Percentiles rank a stretch among this genome's conserved stretches.
These are phyloP conservation scores for Sinapis alba DNA, from an alignment of 441 rosid species.

Conservation along the genomic window DNA sequence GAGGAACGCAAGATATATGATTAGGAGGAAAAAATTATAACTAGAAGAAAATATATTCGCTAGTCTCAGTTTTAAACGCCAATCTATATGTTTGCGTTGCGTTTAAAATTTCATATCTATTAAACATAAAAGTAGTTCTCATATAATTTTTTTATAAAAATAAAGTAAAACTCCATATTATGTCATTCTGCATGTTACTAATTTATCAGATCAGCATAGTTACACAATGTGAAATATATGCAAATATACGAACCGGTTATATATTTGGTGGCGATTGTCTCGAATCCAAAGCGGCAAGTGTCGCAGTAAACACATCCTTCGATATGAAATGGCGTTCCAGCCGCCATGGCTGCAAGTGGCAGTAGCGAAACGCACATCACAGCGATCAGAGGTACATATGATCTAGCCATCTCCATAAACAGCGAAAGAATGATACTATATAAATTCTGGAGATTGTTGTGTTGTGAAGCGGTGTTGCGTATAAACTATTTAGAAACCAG, in stretches of 20 bases:
- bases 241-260: slow-evolving; percentile 44
- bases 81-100: neutral
- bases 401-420: slow-evolving; percentile 40
- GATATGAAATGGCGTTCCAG: slow-evolving; percentile 49
- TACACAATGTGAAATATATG: neutral
- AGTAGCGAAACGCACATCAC: slow-evolving; percentile 36
- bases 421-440: neutral
- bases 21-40: neutral
- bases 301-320: slow-evolving; percentile 65
- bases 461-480: slow-evolving; percentile 5
- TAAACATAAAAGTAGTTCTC: neutral
- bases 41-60: neutral
- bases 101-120: neutral
- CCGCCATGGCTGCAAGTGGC: slow-evolving; percentile 38
- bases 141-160: neutral
- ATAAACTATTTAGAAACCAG: neutral
- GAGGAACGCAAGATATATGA: neutral
- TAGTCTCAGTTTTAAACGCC: neutral
- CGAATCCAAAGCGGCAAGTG: slow-evolving; percentile 75
- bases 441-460: neutral
- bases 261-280: slow-evolving; percentile 53
- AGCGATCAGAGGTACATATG: slow-evolving; percentile 5
- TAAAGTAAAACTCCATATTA: neutral
- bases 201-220: neutral
- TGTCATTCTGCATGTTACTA: neutral